phyloP scores from a whole-genome alignment of 768 basidiomycete species.

The Mycena capillaripes region DNA sequence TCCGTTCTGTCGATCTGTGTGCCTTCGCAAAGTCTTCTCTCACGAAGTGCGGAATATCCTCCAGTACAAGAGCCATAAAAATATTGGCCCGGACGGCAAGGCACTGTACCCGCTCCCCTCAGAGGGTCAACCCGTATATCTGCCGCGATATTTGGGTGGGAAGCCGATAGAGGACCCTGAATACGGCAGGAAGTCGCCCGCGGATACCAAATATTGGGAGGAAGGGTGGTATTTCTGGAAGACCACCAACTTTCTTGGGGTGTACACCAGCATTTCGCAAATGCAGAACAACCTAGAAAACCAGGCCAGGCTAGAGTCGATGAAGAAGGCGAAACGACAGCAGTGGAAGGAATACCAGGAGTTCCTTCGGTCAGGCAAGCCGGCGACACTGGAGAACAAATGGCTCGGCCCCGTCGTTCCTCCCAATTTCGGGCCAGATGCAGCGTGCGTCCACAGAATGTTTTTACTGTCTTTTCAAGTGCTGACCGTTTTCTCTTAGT shows the following conservation, averaged over 20 bases:
- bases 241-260: constrained; percentile 64
- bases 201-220: constrained; percentile 73
- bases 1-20: constrained; percentile 71
- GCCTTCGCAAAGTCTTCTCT: constrained; percentile 75
- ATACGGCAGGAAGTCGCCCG: constrained; percentile 38
- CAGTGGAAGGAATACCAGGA: constrained; percentile 69
- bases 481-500: constrained; percentile 45
- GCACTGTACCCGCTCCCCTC: constrained; percentile 73
- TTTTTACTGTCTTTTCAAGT: constrained; percentile 8
- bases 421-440: constrained; percentile 55
- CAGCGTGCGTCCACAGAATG: constrained; percentile 47
- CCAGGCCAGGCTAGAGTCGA: constrained; percentile 59
- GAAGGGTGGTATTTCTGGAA: constrained; percentile 86
- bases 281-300: constrained; percentile 71
- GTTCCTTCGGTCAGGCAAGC: constrained; percentile 44
- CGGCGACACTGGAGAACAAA: constrained; percentile 45
- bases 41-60: constrained; percentile 73
- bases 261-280: constrained; percentile 67
- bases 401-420: constrained; percentile 60
- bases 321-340: constrained; percentile 56
- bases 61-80: constrained; percentile 59
- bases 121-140: constrained; percentile 71
- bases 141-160: constrained; percentile 62
- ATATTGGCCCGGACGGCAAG: constrained; percentile 59
- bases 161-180: constrained; percentile 50